phyloP scores from a whole-genome alignment of 2,329 filamentous ascomycete species.

The Colletotrichum zoysiae region DNA sequence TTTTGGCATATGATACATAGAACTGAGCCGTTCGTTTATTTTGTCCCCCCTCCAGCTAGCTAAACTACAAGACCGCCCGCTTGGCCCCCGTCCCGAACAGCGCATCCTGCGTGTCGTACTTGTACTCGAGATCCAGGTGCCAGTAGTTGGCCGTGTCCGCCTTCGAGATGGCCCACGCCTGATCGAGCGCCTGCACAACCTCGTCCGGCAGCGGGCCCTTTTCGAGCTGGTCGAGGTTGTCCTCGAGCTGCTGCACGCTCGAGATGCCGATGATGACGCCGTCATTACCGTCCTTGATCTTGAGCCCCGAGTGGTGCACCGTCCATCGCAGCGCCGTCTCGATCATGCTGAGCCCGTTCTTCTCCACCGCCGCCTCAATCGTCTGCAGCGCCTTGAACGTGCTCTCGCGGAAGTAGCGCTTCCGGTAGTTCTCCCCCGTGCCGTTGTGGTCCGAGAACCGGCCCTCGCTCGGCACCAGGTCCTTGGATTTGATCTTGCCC shows the following conservation, averaged over 20 bases:
- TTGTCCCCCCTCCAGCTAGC: conserved; percentile 14
- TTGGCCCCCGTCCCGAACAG: conserved; percentile 65
- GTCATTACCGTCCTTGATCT: conserved; percentile 66
- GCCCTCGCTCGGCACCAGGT: conserved; percentile 73
- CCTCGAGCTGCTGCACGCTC: conserved; percentile 67
- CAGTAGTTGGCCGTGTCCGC: conserved; percentile 65
- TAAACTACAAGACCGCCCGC: neutral
- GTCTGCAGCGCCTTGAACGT: conserved; percentile 73
- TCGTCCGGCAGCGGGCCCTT: conserved; percentile 82
- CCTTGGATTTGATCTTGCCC: conserved; percentile 80
- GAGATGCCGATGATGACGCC: conserved; percentile 72
- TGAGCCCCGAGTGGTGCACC: conserved; percentile 75
- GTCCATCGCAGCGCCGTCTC: conserved; percentile 82
- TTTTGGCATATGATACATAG: conserved; percentile 38
- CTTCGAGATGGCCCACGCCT: conserved; percentile 82
- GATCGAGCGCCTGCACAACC: conserved; percentile 79
- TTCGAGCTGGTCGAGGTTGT: conserved; percentile 69
- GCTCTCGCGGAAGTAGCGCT: conserved; percentile 78
- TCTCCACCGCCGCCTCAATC: conserved; percentile 75
- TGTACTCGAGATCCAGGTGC: conserved; percentile 74
- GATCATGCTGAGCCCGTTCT: conserved; percentile 76
- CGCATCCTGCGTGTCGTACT: conserved; percentile 72
- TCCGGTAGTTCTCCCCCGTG: conserved; percentile 70
- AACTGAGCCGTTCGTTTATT: conserved; percentile 25
- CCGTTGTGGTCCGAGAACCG: conserved; percentile 72